Conservation (phyloP, 768 basidiomycete genomes). For the Aureoboletus auriporus region DNA sequence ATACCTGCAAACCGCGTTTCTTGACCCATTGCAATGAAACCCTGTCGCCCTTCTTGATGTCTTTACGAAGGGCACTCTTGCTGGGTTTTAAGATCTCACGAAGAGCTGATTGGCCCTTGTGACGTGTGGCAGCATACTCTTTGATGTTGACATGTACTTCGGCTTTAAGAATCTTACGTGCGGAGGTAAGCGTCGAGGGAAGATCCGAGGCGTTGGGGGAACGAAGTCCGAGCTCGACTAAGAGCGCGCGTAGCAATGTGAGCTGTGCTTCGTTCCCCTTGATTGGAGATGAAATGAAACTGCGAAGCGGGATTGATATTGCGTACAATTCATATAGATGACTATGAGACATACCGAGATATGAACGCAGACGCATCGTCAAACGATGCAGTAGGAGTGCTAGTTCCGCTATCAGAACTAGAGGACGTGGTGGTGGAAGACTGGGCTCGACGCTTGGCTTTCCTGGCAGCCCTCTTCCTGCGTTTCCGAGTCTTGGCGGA, state of each 20-base stretch:
- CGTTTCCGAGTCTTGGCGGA: neutral
- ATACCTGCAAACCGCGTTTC: slow-evolving; percentile 56
- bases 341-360: slow-evolving; percentile 15
- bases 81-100: slow-evolving; percentile 59
- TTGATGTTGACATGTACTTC: slow-evolving; percentile 67
- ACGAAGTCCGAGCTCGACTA: slow-evolving; percentile 69
- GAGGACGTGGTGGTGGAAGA: slow-evolving; percentile 3
- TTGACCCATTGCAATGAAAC: slow-evolving; percentile 59
- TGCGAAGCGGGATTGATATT: slow-evolving; percentile 2
- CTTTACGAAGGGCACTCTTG: slow-evolving; percentile 56
- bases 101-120: slow-evolving; percentile 59
- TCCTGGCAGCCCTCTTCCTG: neutral
- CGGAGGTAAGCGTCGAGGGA: slow-evolving; percentile 59
- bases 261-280: slow-evolving; percentile 34
- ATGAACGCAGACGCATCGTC: slow-evolving; percentile 27
- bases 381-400: slow-evolving; percentile 18
- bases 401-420: slow-evolving; percentile 8
- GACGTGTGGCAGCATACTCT: slow-evolving; percentile 67
- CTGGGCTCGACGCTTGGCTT: neutral
- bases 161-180: slow-evolving; percentile 63
- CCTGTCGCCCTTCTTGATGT: slow-evolving; percentile 47
- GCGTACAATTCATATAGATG: neutral
- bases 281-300: slow-evolving; percentile 21
- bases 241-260: slow-evolving; percentile 65
- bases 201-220: slow-evolving; percentile 41